Base-by-base conservation (phyloP, 208 protist species). In the Angomonas deanei region DNA sequence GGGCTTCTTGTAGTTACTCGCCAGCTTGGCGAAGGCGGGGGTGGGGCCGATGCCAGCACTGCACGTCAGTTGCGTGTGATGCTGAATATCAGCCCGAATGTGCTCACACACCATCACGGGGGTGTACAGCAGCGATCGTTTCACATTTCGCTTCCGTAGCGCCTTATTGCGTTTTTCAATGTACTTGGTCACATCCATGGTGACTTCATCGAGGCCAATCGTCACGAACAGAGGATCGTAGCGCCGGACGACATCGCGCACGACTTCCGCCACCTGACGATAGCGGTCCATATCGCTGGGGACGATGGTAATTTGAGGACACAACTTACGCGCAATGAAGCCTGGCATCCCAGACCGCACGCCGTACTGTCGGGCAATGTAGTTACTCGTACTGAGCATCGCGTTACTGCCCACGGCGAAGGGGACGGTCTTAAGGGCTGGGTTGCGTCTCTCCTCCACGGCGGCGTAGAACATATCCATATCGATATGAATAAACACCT, bases 291-390 rank as follows among this genome's bases (percentile, higher is more conserved):
- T 94, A 61, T 86, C 33, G 0, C 63, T 33, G 17, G 75, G 76
- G n/a, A 90, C 78, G 53, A 96, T 85, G 28, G 78, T 69, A 34
- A 97, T 68, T 15, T 64, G 13, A 1, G 85, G 84, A 59, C 92
- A 97, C 10, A 97, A 71, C 66, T 89, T 86, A 42, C 74, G 65
- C 6, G 77, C 92, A 36, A 98, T 94, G 76, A 92, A 98, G 47
- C 92, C 94, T 1, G 94, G 92, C 96, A 98, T 98, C 19, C 92
- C 96, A 0, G 80, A 80, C 10, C 96, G 83, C 19, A 98, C 92
- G 17, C 96, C 96, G 68, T 83, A 97, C 61, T 80, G 57, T 3
- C 94, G 70, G n/a, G 96, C 96, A 8, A 86, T 72, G 67, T 98
- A 98, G 77, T 96, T 97, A 24, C 81, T 83, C 17, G 96, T 98